phyloP scores from a whole-genome alignment of 116 monocot species.

The Dioscorea cayenensis region DNA sequence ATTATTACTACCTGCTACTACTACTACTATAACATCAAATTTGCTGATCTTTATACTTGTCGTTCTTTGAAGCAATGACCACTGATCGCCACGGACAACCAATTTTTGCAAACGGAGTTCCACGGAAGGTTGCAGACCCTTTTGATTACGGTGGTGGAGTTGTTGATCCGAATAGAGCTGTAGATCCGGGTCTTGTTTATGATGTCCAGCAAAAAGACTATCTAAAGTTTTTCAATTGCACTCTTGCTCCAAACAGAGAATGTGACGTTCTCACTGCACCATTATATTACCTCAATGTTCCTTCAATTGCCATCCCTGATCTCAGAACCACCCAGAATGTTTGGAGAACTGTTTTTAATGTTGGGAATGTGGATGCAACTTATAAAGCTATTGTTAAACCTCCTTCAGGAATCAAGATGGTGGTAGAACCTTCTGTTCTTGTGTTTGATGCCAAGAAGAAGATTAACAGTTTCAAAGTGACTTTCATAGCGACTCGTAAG shows the following conservation, averaged over 20 bases:
- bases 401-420: constrained; percentile 41
- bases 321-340: constrained; percentile 20
- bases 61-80: constrained; percentile 25
- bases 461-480: constrained; percentile 28
- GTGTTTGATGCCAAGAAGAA: constrained; percentile 14
- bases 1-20: neutral
- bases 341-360: constrained; percentile 52
- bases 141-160: constrained; percentile 71
- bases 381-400: constrained; percentile 31
- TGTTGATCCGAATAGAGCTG: constrained; percentile 40
- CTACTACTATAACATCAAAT: too few species aligned
- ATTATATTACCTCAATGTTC: constrained; percentile 43
- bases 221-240: constrained; percentile 27
- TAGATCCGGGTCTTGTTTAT: constrained; percentile 58
- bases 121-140: constrained; percentile 48
- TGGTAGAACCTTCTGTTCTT: constrained; percentile 38
- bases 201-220: constrained; percentile 48
- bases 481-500: constrained; percentile 17
- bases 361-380: constrained; percentile 19
- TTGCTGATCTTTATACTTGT: neutral
- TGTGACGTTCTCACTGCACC: neutral
- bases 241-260: neutral
- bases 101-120: constrained; percentile 39
- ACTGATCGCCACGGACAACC: constrained; percentile 25
- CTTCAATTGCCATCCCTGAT: constrained; percentile 51